Conservation (phyloP, 163 green algal species). For the Prototheca stagnorum region DNA sequence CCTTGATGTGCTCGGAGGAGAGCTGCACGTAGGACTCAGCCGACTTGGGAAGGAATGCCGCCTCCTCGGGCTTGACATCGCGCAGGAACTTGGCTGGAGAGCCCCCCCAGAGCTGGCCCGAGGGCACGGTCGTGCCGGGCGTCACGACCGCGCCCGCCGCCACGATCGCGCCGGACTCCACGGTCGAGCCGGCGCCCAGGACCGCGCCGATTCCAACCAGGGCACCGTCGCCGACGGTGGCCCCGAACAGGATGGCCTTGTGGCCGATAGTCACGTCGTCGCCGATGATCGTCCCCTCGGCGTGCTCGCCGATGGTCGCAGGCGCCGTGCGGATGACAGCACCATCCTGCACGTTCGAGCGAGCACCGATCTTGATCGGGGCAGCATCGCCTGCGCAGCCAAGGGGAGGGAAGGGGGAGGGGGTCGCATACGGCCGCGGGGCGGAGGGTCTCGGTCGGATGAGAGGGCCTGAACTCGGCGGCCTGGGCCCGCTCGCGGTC, state of each 20-base stretch:
- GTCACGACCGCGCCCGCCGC: slow-evolving; percentile 79
- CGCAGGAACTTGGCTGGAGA: slow-evolving; percentile 71
- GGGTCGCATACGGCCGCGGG: no score
- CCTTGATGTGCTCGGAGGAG: slow-evolving; percentile 4
- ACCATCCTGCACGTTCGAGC: slow-evolving; percentile 93
- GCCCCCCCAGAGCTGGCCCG: slow-evolving; percentile 51
- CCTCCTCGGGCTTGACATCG: slow-evolving; percentile 68
- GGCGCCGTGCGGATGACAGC: slow-evolving; percentile 38
- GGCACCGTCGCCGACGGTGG: slow-evolving; percentile 64
- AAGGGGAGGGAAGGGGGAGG: not conserved
- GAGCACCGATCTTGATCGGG: slow-evolving; percentile 61
- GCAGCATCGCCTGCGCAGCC: slow-evolving; percentile 67
- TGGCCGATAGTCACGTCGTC: slow-evolving; percentile 70
- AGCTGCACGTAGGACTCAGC: slow-evolving; percentile 16
- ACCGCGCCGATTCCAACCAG: slow-evolving; percentile 92
- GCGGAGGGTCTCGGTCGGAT: no score
- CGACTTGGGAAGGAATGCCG: slow-evolving; percentile 44
- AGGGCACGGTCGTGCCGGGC: slow-evolving; percentile 40
- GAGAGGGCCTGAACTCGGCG: no score
- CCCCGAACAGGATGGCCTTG: slow-evolving; percentile 33
- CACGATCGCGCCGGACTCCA: slow-evolving; percentile 69
- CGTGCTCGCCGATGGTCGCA: slow-evolving; percentile 1
- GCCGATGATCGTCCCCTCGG: slow-evolving; percentile 45
- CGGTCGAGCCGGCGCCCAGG: slow-evolving; percentile 54
- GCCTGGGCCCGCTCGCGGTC: no score